These are phyloP conservation scores for Exophiala sp. DNA, from an alignment of 2,329 filamentous ascomycete genomes.

Conservation along the genomic window DNA sequence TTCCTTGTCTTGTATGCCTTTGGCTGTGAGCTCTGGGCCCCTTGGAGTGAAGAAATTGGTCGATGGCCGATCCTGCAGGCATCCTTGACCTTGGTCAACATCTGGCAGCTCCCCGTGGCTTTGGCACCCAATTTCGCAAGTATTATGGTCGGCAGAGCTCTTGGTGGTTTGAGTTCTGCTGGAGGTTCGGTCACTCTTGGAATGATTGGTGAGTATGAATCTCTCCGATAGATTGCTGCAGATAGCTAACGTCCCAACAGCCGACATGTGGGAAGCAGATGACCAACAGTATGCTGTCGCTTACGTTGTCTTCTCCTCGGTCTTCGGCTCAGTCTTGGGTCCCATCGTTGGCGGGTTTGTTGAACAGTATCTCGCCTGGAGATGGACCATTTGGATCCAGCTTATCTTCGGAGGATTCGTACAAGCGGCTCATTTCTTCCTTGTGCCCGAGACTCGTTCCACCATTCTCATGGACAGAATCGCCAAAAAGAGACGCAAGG, in stretches of 20 bases:
- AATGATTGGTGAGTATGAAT: constrained; percentile 51
- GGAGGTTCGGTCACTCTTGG: constrained; percentile 68
- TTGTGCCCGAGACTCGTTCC: constrained; percentile 71
- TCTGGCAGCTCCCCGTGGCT: constrained; percentile 68
- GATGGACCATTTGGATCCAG: constrained; percentile 79
- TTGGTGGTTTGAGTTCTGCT: constrained; percentile 65
- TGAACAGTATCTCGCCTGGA: constrained; percentile 62
- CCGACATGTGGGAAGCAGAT: constrained; percentile 66
- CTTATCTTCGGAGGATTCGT: constrained; percentile 68
- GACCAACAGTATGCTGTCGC: constrained; percentile 69
- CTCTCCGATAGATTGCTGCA: neutral
- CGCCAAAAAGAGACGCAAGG: constrained; percentile 66
- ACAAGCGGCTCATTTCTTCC: constrained; percentile 60
- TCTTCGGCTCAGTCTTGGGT: constrained; percentile 68
- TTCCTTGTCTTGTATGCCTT: constrained; percentile 78
- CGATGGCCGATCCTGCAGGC: constrained; percentile 69
- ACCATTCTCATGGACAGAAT: constrained; percentile 73
- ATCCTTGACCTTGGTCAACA: constrained; percentile 67
- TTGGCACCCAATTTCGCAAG: constrained; percentile 67
- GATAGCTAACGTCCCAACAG: constrained; percentile 31
- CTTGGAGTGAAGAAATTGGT: constrained; percentile 78
- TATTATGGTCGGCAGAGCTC: constrained; percentile 62
- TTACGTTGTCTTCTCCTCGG: constrained; percentile 71
- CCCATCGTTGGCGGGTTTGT: constrained; percentile 75
- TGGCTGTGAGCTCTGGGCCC: constrained; percentile 82